Evolutionary conservation across 2,329 filamentous ascomycete genomes (phyloP).

Genomic region (Neonectria hederae): DNA sequence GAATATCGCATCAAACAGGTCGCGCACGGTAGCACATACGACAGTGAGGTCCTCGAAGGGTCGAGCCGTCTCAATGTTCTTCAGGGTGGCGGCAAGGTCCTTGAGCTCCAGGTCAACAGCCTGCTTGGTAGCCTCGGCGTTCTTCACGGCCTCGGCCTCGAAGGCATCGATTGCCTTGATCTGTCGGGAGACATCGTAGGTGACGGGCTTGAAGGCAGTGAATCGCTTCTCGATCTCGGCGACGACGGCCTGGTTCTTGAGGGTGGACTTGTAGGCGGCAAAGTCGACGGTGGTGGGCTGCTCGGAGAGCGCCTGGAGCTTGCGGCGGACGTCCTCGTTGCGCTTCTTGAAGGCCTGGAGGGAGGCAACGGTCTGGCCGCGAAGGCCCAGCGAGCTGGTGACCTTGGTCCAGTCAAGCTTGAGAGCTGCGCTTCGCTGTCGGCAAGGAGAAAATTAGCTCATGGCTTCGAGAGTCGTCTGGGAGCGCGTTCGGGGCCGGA

Average conservation of each 20-base stretch:
- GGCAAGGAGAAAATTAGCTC: conserved; percentile 64
- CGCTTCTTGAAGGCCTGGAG: conserved; percentile 99
- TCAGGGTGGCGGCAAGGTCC: conserved; percentile 92
- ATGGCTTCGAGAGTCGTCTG: conserved; percentile 41
- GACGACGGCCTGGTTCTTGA: conserved; percentile 96
- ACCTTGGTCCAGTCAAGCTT: conserved; percentile 99
- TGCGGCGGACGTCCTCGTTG: conserved; percentile 98
- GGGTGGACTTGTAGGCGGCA: conserved; percentile 84
- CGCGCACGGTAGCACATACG: conserved; percentile 67
- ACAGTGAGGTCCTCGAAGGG: conserved; percentile 98
- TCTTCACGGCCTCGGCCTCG: conserved; percentile 96
- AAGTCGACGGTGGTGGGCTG: conserved; percentile 91
- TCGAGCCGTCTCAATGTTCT: conserved; percentile 96
- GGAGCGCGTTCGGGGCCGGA: conserved; percentile 26
- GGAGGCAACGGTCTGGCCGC: conserved; percentile 89
- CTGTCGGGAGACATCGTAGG: conserved; percentile 93
- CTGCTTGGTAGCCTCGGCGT: conserved; percentile 94
- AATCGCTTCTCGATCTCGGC: conserved; percentile 98
- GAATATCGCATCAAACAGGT: conserved; percentile 36
- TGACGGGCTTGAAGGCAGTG: conserved; percentile 87
- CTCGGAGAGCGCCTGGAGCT: conserved; percentile 84
- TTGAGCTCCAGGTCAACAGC: conserved; percentile 95
- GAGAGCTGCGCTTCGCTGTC: conserved; percentile 94
- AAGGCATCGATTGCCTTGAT: conserved; percentile 98
- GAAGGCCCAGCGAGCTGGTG: conserved; percentile 91